These are phyloP conservation scores for Hypericum androsaemum DNA, from an alignment of 345 rosid species.

Conservation along the genomic window DNA sequence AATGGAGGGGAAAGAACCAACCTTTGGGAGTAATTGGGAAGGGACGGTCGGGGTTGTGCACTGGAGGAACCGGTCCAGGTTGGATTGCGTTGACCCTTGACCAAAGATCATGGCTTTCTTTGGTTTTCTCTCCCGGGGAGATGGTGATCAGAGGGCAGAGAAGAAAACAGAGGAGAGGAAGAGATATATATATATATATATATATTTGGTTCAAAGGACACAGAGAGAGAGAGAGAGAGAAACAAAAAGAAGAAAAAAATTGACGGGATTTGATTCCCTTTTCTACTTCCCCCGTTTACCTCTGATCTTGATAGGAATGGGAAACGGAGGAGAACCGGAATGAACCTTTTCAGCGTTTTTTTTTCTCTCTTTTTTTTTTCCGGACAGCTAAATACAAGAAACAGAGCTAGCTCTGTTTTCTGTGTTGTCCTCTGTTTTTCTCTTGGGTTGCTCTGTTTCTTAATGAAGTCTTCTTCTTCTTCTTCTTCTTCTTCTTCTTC, in stretches of 20 bases:
- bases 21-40: conserved; percentile 88
- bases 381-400: conserved; percentile 52
- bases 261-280: conserved; percentile 34
- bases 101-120: conserved; percentile 46
- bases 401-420: no score
- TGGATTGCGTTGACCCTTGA: conserved; percentile 60
- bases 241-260: conserved; percentile 30
- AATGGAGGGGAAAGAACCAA: conserved; percentile 13
- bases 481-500: neutral
- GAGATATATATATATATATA: no score
- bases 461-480: neutral
- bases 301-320: conserved; percentile 3
- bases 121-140: conserved; percentile 18
- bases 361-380: conserved; percentile 34
- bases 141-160: conserved; percentile 12
- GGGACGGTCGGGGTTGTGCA: conserved; percentile 68
- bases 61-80: conserved; percentile 74
- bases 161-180: conserved; percentile 9
- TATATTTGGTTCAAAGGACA: neutral
- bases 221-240: conserved; percentile 10
- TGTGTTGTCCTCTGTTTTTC: neutral
- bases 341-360: no score
- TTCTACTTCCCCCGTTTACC: conserved; percentile 3
- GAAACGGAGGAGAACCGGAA: conserved; percentile 24
- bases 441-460: neutral